Percentiles rank a stretch among this genome's conserved stretches.
phyloP scores from a whole-genome alignment of 352 stramenopile species.

The Phytophthora ramorum region DNA sequence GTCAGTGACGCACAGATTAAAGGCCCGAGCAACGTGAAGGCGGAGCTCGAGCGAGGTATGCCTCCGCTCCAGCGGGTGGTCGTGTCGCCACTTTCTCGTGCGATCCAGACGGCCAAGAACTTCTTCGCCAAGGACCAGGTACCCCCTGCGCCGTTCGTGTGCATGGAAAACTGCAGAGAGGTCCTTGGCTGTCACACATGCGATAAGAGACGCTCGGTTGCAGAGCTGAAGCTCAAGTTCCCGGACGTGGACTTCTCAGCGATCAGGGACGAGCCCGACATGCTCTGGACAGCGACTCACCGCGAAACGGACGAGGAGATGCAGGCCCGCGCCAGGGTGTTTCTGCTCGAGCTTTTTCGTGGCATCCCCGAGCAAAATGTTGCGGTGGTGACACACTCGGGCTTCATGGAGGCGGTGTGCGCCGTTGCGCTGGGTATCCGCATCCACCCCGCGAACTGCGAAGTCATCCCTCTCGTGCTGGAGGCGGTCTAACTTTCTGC shows the following conservation, averaged over 20 bases:
- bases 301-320: slow-evolving; percentile 74
- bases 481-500: slow-evolving; percentile 23
- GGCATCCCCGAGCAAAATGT: slow-evolving; percentile 61
- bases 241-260: slow-evolving; percentile 66
- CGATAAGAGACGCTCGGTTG: slow-evolving; percentile 62
- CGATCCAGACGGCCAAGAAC: slow-evolving; percentile 71
- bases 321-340: slow-evolving; percentile 46
- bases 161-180: slow-evolving; percentile 73
- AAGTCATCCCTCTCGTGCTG: slow-evolving; percentile 56
- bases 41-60: slow-evolving; percentile 62
- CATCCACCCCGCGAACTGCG: slow-evolving; percentile 55
- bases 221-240: slow-evolving; percentile 58
- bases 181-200: slow-evolving; percentile 72
- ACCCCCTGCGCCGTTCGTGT: slow-evolving; percentile 43
- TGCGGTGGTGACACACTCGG: slow-evolving; percentile 68
- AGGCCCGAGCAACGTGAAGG: slow-evolving; percentile 36
- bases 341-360: slow-evolving; percentile 63
- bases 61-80: slow-evolving; percentile 64
- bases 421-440: slow-evolving; percentile 47
- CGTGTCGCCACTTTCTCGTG: slow-evolving; percentile 71
- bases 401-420: slow-evolving; percentile 71
- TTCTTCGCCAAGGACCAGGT: slow-evolving; percentile 55
- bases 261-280: slow-evolving; percentile 62
- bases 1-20: slow-evolving; percentile 57
- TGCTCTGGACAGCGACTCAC: slow-evolving; percentile 60